Evolutionary conservation across 306 rosid genomes (phyloP), one percentile per base, ranked within the genome.

Genomic region (Pterocarpus santalinus): DNA sequence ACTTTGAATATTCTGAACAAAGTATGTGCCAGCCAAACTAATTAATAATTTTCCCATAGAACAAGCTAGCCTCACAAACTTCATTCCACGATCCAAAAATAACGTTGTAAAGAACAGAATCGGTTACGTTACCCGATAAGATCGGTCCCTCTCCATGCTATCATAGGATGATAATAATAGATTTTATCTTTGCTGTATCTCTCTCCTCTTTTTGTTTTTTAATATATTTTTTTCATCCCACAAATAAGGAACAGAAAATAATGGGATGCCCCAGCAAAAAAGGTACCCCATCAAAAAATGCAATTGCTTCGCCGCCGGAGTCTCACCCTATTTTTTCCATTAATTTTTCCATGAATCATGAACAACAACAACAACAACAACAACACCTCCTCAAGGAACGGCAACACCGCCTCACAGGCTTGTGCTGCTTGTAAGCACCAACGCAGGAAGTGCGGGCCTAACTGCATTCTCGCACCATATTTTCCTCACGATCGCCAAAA

Each of bases 381-480:
- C 75, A 87, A 72, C 77, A 3, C 43, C 4, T 39, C 43, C 43
- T 39, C 43, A 39, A 22, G 28, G 28, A 22, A 22, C 28, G 28
- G 28, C 28, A 22, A 22, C 28, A 22, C 28, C 28, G 1, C 43
- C 47, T 43, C 76, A 57, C 98, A 91, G 22, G 99, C 97, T 65
- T 95, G 99, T 44, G 97, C 97, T 49, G 95, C 97, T 0, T 95
- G 99, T 46, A 93, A 90, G 8, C 89, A 87, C 85, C 97, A 90
- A 53, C 95, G 97, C 14, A 83, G 90, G 22, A 95, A 89, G 83
- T 95, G 99, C 57, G 89, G 92, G 0, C 80, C 97, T 0, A 83
- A 87, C 60, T 95, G 99, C 79, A 77, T 89, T 53, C 90, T 95
- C 2, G 95, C 99, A 34, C 97, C 99, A 4, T 95, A 83, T 58